A percentile compares a stretch with the other conserved stretches of the same genome.
phyloP scores from a whole-genome alignment of 495 filamentous ascomycete genomes.

The Xylaria telfairii region DNA sequence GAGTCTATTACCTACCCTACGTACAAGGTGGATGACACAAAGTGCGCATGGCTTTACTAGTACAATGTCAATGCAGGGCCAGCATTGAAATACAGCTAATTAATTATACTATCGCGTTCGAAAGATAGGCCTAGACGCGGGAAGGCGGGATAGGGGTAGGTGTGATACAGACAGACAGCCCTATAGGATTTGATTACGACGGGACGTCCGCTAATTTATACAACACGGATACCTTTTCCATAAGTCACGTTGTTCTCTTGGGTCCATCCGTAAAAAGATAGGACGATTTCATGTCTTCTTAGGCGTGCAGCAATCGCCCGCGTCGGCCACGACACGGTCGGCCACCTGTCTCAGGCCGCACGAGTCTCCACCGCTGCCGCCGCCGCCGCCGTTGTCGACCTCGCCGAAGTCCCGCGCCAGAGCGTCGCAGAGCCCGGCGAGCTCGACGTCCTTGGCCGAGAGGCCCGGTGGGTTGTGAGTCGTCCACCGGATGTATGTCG shows the following conservation, averaged over 20 bases:
- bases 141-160: not conserved
- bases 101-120: too few relatives aligned
- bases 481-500: slow-evolving; percentile 71
- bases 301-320: slow-evolving; percentile 56
- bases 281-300: slow-evolving; percentile 35
- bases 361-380: slow-evolving; percentile 2
- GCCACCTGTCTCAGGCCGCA: slow-evolving; percentile 39
- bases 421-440: slow-evolving; percentile 71
- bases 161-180: not conserved
- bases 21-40: too few relatives aligned
- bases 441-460: slow-evolving; percentile 67
- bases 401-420: slow-evolving; percentile 61
- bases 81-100: too few relatives aligned
- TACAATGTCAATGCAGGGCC: too few relatives aligned
- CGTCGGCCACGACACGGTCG: slow-evolving; percentile 43
- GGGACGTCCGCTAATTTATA: not conserved
- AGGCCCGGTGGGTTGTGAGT: slow-evolving; percentile 76
- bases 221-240: not conserved
- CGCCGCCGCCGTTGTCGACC: slow-evolving; percentile 35
- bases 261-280: too few relatives aligned
- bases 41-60: too few relatives aligned
- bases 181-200: not conserved
- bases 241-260: not conserved
- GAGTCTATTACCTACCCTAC: too few relatives aligned
- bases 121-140: too few relatives aligned